A percentile compares a stretch with the other conserved stretches of the same genome.
Conservation (phyloP, 2,329 filamentous ascomycete genomes). For the Ophiocordyceps camponoti-leonardi region DNA sequence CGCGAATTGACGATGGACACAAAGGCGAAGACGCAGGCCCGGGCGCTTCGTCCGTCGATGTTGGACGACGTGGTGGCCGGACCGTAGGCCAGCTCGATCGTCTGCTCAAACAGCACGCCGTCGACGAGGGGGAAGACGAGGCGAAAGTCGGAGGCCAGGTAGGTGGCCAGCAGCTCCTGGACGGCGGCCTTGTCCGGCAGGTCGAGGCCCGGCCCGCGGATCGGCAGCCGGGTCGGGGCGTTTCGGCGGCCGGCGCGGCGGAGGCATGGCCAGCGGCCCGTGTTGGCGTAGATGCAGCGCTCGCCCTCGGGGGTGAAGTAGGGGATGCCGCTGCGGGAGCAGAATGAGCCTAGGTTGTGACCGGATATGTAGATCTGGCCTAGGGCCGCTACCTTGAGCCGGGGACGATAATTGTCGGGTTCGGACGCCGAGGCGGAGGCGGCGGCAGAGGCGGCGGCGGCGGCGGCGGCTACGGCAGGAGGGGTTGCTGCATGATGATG, state of each 20-base stretch:
- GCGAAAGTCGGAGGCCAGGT: slow-evolving; percentile 16
- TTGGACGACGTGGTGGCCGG: slow-evolving; percentile 1
- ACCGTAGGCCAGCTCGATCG: slow-evolving; percentile 22
- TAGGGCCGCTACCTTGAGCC: slow-evolving; percentile 1
- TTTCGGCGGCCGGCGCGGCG: background rate
- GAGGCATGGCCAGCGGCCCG: slow-evolving; percentile 15
- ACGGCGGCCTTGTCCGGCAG: slow-evolving; percentile 19
- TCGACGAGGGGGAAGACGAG: slow-evolving; percentile 32
- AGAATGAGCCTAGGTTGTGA: slow-evolving; percentile 26
- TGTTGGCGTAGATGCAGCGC: slow-evolving; percentile 27
- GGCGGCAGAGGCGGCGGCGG: background rate
- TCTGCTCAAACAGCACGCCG: slow-evolving; percentile 24
- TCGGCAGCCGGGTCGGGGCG: background rate
- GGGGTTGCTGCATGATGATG: background rate
- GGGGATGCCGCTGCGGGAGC: slow-evolving; percentile 28
- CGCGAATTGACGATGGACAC: slow-evolving; percentile 15
- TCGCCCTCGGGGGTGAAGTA: slow-evolving; percentile 28
- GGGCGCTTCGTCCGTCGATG: slow-evolving; percentile 16
- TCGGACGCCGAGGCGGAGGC: background rate
- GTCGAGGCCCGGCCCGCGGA: slow-evolving; percentile 2
- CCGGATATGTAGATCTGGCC: slow-evolving; percentile 29
- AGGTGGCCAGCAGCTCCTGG: slow-evolving; percentile 9
- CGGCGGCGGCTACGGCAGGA: background rate
- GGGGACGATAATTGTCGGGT: background rate
- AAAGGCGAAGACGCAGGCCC: slow-evolving; percentile 31